phyloP scores from a whole-genome alignment of 306 rosid species.

The Sechiopsis laciniata region DNA sequence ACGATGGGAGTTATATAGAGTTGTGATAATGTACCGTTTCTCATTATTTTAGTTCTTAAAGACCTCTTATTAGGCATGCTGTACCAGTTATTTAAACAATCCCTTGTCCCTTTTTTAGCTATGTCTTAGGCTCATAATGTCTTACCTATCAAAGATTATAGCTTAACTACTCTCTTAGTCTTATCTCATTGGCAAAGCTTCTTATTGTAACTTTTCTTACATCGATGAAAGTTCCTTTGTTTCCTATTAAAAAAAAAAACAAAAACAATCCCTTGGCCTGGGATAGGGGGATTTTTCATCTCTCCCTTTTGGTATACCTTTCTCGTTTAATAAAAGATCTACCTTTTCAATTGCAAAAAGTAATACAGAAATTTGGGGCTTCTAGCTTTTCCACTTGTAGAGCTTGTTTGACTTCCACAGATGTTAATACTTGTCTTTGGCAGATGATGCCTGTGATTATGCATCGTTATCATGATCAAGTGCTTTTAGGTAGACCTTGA shows the following conservation, averaged over 20 bases:
- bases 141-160: too few relatives aligned
- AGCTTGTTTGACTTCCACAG: background rate
- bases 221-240: too few relatives aligned
- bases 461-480: conserved; percentile 8
- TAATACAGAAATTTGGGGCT: background rate
- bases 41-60: background rate
- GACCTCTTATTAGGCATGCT: background rate
- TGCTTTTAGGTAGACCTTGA: conserved; percentile 4
- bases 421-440: conserved; percentile 12
- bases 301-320: background rate
- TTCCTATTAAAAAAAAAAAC: too few relatives aligned
- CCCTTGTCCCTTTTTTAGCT: too few relatives aligned
- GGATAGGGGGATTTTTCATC: too few relatives aligned
- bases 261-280: background rate
- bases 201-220: too few relatives aligned
- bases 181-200: too few relatives aligned
- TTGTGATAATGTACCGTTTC: background rate
- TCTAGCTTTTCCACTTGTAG: background rate
- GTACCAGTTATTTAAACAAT: background rate
- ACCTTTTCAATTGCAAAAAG: background rate
- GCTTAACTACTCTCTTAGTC: too few relatives aligned
- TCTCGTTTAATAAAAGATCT: background rate
- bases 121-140: too few relatives aligned
- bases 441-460: background rate
- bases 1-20: background rate